Evolutionary conservation across 805 yeast species (phyloP).

Genomic region (Kuraishia ogatae): DNA sequence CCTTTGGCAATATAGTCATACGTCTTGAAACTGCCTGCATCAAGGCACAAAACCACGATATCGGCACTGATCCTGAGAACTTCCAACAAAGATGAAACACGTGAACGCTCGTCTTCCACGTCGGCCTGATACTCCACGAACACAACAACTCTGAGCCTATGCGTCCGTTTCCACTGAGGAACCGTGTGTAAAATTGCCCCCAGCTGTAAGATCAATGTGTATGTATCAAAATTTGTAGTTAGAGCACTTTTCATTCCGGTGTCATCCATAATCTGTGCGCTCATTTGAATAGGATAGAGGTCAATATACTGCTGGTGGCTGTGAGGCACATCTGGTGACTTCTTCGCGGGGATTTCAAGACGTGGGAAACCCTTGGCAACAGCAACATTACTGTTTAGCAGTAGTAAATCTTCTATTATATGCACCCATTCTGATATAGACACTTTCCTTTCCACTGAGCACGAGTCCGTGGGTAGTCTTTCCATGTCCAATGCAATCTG

Average conservation of each 20-base stretch:
- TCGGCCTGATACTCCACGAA: slow-evolving; percentile 78
- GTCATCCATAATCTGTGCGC: slow-evolving; percentile 63
- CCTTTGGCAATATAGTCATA: slow-evolving; percentile 81
- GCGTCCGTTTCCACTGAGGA: slow-evolving; percentile 82
- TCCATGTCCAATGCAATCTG: slow-evolving; percentile 16
- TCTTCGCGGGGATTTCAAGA: slow-evolving; percentile 51
- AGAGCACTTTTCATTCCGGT: slow-evolving; percentile 57
- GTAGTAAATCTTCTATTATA: slow-evolving; percentile 78
- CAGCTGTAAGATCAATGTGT: slow-evolving; percentile 83
- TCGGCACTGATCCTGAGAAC: slow-evolving; percentile 82
- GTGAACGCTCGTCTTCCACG: slow-evolving; percentile 54
- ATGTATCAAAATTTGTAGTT: slow-evolving; percentile 92
- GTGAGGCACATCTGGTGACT: slow-evolving; percentile 20
- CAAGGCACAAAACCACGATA: slow-evolving; percentile 65
- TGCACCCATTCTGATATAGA: slow-evolving; percentile 83
- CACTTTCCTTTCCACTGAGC: slow-evolving; percentile 63
- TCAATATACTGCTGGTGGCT: slow-evolving; percentile 56
- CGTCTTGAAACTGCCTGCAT: slow-evolving; percentile 40
- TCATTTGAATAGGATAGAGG: slow-evolving; percentile 95
- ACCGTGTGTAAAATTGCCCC: slow-evolving; percentile 93
- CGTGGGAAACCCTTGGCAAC: slow-evolving; percentile 81
- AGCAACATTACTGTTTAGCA: slow-evolving; percentile 88
- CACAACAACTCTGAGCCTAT: slow-evolving; percentile 70
- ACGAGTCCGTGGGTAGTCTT: slow-evolving; percentile 50
- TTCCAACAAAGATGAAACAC: slow-evolving; percentile 57